These are phyloP conservation scores for Diatrype stigma DNA, from an alignment of 2,329 filamentous ascomycete genomes.

Conservation along the genomic window DNA sequence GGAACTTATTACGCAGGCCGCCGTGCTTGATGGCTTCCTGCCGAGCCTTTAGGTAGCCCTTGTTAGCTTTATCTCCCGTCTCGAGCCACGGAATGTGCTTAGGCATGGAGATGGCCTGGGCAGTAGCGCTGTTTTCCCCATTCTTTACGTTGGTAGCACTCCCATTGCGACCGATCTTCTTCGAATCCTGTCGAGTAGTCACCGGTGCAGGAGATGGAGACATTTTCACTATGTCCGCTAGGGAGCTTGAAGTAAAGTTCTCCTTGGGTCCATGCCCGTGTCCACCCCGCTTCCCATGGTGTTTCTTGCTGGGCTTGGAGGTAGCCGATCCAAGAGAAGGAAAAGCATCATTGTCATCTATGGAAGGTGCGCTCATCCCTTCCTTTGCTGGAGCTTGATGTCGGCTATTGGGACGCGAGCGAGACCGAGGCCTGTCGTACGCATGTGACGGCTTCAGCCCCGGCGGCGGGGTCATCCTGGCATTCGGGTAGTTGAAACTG, in stretches of 20 bases:
- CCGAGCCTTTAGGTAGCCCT: conserved; percentile 89
- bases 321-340: conserved; percentile 77
- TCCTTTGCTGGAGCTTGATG: conserved; percentile 59
- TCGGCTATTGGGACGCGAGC: conserved; percentile 81
- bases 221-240: conserved; percentile 95
- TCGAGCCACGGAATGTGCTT: conserved; percentile 96
- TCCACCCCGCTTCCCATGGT: conserved; percentile 85
- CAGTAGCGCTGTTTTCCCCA: conserved; percentile 74
- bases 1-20: conserved; percentile 91
- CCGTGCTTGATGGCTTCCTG: conserved; percentile 97
- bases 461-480: conserved; percentile 61
- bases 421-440: conserved; percentile 60
- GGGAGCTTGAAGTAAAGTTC: conserved; percentile 64
- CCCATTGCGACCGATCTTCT: conserved; percentile 59
- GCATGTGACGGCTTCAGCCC: conserved; percentile 62
- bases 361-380: conserved; percentile 65
- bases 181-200: conserved; percentile 54
- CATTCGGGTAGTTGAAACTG: conserved; percentile 48
- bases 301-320: conserved; percentile 78
- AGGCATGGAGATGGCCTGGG: conserved; percentile 79
- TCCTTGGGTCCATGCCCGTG: conserved; percentile 71
- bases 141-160: conserved; percentile 60
- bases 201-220: conserved; percentile 74
- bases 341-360: conserved; percentile 95
- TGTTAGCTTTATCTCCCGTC: conserved; percentile 85